Evolutionary conservation across 768 basidiomycete genomes (phyloP).

Genomic region (Collybia sordida): DNA sequence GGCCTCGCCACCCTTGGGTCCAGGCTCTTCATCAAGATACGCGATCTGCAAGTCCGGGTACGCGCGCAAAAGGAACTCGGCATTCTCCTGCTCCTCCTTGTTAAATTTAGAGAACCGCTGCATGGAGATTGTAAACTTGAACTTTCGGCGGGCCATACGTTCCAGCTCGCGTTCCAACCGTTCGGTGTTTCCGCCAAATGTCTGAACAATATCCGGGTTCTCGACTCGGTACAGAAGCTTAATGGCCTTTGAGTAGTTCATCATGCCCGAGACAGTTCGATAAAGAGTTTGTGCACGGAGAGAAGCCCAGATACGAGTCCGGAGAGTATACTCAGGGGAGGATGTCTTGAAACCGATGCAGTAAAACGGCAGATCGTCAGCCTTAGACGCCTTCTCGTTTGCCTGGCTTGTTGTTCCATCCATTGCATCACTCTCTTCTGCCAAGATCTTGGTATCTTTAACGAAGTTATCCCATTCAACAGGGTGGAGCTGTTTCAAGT

Average conservation of each 20-base stretch:
- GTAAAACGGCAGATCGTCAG: conserved; percentile 97
- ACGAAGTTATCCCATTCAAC: conserved; percentile 99
- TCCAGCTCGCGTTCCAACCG: conserved; percentile 94
- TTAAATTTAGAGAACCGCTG: conserved; percentile 99
- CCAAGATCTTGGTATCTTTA: conserved; percentile 98
- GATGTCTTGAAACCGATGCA: conserved; percentile 99
- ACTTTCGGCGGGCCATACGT: conserved; percentile 95
- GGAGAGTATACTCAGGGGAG: conserved; percentile 96
- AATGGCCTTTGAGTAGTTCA: conserved; percentile 99
- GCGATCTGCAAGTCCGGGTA: conserved; percentile 99
- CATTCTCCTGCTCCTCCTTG: conserved; percentile 98
- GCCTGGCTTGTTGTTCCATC: conserved; percentile 52
- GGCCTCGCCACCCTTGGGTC: conserved; percentile 85
- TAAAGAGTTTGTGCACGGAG: conserved; percentile 97
- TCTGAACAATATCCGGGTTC: conserved; percentile 96
- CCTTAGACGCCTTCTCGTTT: conserved; percentile 74
- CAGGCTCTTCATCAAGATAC: conserved; percentile 94
- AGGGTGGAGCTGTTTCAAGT: conserved; percentile 97
- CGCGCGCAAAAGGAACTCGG: conserved; percentile 94
- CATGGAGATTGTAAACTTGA: conserved; percentile 98
- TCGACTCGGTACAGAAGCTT: conserved; percentile 98
- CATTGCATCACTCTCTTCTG: conserved; percentile 74
- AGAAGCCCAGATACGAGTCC: conserved; percentile 99
- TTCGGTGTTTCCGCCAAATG: conserved; percentile 96
- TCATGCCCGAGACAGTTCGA: conserved; percentile 99